These are phyloP conservation scores for Cercospora sesami DNA, from an alignment of 2,329 filamentous ascomycete genomes.

Conservation along the genomic window DNA sequence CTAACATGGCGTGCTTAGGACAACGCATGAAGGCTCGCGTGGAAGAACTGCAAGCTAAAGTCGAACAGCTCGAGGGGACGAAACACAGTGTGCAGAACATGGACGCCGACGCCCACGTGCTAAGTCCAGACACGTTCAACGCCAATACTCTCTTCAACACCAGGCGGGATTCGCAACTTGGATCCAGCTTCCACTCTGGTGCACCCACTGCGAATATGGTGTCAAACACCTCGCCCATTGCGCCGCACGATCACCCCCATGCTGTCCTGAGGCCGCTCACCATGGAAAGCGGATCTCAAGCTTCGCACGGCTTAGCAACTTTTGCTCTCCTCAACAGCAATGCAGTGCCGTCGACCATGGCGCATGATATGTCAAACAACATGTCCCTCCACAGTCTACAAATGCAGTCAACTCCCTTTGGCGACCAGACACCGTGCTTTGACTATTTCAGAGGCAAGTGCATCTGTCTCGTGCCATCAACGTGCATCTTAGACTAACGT, in stretches of 20 bases:
- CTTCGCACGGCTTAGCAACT: neutral
- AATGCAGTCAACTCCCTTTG: neutral
- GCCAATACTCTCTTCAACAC: neutral
- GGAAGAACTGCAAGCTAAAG: slow-evolving; percentile 11
- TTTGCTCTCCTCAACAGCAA: neutral
- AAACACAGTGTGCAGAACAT: neutral
- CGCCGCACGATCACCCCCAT: neutral
- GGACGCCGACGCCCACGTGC: neutral
- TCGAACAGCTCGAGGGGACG: slow-evolving; percentile 5
- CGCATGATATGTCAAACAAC: neutral
- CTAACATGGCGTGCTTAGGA: neutral
- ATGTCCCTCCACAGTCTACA: slow-evolving; percentile 3
- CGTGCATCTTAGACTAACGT: neutral
- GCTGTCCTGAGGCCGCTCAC: neutral
- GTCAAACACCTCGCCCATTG: neutral
- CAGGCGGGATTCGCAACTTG: slow-evolving; percentile 2
- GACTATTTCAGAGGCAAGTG: slow-evolving; percentile 6
- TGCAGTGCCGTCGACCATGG: neutral
- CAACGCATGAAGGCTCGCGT: slow-evolving; percentile 11
- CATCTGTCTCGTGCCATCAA: neutral
- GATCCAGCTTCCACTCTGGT: neutral
- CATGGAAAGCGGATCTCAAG: neutral
- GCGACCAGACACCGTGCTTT: neutral
- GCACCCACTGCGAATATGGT: neutral
- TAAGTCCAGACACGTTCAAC: neutral